Base-by-base conservation (phyloP, 2,329 filamentous ascomycete species). In the Cladosporium sp. region DNA sequence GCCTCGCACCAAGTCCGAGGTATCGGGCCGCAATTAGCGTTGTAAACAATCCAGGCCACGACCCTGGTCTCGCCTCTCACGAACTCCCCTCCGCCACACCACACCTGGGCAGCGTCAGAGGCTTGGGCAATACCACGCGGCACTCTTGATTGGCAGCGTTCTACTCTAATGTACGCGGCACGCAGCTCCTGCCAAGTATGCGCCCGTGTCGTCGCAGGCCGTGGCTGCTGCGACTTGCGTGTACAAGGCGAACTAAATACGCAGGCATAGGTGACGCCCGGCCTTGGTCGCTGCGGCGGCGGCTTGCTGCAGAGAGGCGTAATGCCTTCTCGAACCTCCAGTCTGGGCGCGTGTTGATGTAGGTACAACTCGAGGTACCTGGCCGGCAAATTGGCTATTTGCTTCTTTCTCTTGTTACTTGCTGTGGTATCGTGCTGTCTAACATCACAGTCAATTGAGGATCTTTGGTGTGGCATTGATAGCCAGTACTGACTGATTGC, bases 41-140 rank as follows among this genome's bases (percentile, higher is more conserved):
- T 23, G 51, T 30, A n/a, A 32, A 30, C 51, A 54, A 32, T 54
- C n/a, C 7, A 13, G 39, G 21, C 21, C 8, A 21, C n/a, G n/a
- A 46, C 39, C 39, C 39, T 46, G 39, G 39, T 23, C 39, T 46
- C n/a, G 39, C 39, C 39, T 46, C n/a, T 3, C 39, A 43, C 39
- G 6, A 46, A 46, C n/a, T 51, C 25, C 13, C 54, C 54, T 39
- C 54, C 30, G 54, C 54, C 54, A 57, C 54, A 46, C 32, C 30
- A 46, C 54, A 57, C 18, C 54, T 57, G 54, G 54, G 54, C 54
- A 34, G 54, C 54, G 54, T 57, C 32, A 57, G 54, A 57, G 54
- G 30, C 54, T 57, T 57, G 54, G 54, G 30, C 30, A 16, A 30
- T 30, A 30, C 26, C 51, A 54, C 28, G 51, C 51, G 51, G 51